These are phyloP conservation scores for Botryotinia narcissicola DNA, from an alignment of 2,329 filamentous ascomycete species.

Conservation along the genomic window DNA sequence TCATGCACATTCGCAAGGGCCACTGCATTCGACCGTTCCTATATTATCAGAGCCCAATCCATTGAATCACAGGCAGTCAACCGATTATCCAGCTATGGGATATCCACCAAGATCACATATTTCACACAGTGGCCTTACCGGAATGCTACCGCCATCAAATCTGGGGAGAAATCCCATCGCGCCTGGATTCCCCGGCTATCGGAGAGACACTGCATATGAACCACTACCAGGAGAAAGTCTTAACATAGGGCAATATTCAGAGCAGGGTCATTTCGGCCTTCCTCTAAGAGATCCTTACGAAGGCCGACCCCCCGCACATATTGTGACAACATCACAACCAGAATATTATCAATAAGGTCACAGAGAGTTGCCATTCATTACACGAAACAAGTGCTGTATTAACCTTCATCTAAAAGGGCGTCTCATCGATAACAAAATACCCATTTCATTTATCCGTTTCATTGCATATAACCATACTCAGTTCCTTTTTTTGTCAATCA, in stretches of 20 bases:
- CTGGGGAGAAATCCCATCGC: not conserved
- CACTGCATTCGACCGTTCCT: conserved; percentile 7
- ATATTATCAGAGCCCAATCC: conserved; percentile 9
- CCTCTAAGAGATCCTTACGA: conserved; percentile 10
- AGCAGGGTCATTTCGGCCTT: not conserved
- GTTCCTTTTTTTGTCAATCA: not conserved
- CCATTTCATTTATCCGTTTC: not conserved
- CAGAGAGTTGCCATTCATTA: not conserved
- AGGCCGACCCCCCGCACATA: not conserved
- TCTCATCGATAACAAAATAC: not conserved
- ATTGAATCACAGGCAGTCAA: conserved; percentile 4
- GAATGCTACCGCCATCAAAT: conserved; percentile 12
- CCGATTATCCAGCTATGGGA: conserved; percentile 3
- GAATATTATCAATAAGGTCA: not conserved
- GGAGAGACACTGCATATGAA: conserved; percentile 13
- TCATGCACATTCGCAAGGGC: conserved; percentile 2
- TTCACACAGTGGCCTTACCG: not conserved
- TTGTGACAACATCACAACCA: conserved; percentile 13
- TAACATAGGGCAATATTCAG: conserved; percentile 8
- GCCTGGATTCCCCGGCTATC: not conserved
- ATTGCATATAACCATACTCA: not conserved
- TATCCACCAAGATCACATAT: conserved; percentile 10
- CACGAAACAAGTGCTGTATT: too few species aligned
- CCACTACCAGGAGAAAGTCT: not conserved
- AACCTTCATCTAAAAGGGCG: not conserved